These are phyloP conservation scores for Neopestalotiopsis sp. DNA, from an alignment of 2,329 filamentous ascomycete genomes.

Conservation along the genomic window DNA sequence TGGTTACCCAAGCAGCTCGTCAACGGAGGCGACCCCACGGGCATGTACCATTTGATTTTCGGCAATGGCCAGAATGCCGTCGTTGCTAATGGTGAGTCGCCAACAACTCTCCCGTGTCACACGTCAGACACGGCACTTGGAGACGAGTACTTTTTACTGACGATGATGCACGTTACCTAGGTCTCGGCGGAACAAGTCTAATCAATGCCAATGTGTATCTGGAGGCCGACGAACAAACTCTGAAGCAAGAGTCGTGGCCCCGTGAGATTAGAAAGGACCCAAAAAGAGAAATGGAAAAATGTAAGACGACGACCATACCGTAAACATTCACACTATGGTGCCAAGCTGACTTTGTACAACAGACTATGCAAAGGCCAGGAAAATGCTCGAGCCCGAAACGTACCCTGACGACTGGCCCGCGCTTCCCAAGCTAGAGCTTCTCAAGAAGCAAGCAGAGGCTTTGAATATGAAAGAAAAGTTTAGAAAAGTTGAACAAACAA, in stretches of 20 bases:
- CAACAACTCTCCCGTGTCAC: not conserved
- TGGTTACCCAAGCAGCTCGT: conserved; percentile 46
- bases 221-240: conserved; percentile 58
- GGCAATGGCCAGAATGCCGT: conserved; percentile 69
- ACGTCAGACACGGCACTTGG: not conserved
- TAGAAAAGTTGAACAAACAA: conserved; percentile 63
- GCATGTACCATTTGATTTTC: conserved; percentile 67
- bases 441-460: conserved; percentile 60
- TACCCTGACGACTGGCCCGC: conserved; percentile 64
- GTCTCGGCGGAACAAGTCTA: conserved; percentile 68
- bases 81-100: conserved; percentile 58
- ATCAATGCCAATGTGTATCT: conserved; percentile 73
- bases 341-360: conserved; percentile 2
- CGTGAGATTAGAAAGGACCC: conserved; percentile 54
- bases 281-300: conserved; percentile 47
- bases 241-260: conserved; percentile 63
- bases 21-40: conserved; percentile 58
- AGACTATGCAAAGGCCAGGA: conserved; percentile 62
- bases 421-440: conserved; percentile 61
- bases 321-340: conserved; percentile 7
- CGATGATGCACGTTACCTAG: conserved; percentile 33
- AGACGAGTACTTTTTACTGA: conserved; percentile 9
- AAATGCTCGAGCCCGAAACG: conserved; percentile 61
- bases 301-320: conserved; percentile 41
- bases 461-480: conserved; percentile 59